These are phyloP conservation scores for Vigna nakashimae DNA, from an alignment of 306 rosid genomes.

Conservation along the genomic window DNA sequence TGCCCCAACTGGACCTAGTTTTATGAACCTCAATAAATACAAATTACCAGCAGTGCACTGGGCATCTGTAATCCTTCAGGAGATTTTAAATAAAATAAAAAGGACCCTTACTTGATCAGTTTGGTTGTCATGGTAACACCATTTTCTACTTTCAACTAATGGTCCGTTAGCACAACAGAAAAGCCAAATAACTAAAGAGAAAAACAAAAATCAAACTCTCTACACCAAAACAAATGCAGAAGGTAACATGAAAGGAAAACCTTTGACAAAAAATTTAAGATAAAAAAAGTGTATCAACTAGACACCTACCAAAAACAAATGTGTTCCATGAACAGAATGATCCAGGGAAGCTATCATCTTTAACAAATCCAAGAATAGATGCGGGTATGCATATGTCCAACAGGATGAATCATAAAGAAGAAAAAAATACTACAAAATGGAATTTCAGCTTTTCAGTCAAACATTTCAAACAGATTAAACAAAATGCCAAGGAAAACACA, in stretches of 20 bases:
- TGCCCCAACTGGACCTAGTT: background rate
- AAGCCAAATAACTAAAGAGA: background rate
- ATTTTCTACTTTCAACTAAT: slow-evolving; percentile 30
- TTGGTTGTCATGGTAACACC: background rate
- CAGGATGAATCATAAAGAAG: slow-evolving; percentile 6
- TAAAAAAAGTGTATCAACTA: background rate
- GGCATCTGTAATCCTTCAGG: background rate
- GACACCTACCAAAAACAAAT: background rate
- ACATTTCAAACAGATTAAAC: slow-evolving; percentile 26
- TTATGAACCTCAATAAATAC: background rate
- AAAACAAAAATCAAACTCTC: slow-evolving; percentile 11
- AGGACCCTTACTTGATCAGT: background rate
- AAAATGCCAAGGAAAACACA: slow-evolving; percentile 28
- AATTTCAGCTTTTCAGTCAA: slow-evolving; percentile 28
- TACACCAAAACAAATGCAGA: slow-evolving; percentile 2
- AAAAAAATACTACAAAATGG: background rate
- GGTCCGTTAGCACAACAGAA: background rate
- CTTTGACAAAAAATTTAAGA: background rate
- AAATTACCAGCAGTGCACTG: background rate
- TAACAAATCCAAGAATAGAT: slow-evolving; percentile 24
- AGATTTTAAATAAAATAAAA: background rate
- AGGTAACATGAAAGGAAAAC: background rate
- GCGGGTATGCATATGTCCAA: slow-evolving; percentile 27
- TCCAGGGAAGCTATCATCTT: slow-evolving; percentile 31
- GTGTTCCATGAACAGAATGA: slow-evolving; percentile 11